These are phyloP conservation scores for Lagenidium giganteum DNA, from an alignment of 352 stramenopile species.

Conservation along the genomic window DNA sequence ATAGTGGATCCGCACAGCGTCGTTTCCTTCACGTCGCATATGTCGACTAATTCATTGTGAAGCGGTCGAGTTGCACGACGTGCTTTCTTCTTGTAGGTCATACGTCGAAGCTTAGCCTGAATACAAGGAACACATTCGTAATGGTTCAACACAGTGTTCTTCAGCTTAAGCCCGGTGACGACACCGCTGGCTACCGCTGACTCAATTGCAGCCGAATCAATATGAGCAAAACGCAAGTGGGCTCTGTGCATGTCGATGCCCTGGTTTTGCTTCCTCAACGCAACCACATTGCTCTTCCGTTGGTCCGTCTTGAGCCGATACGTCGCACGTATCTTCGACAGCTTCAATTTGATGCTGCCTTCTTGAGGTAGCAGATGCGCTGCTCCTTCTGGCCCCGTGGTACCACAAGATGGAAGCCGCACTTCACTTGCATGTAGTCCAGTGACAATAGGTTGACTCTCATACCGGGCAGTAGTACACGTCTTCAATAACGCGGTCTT, in stretches of 20 bases:
- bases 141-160: constrained; percentile 3
- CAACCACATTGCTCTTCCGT: too few relatives aligned
- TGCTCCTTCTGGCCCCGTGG: too few relatives aligned
- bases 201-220: too few relatives aligned
- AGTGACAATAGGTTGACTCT: neutral
- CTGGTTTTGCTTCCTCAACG: too few relatives aligned
- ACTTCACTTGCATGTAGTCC: too few relatives aligned
- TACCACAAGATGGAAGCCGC: too few relatives aligned
- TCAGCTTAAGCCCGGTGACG: constrained; percentile 1
- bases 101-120: constrained; percentile 2
- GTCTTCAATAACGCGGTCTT: neutral
- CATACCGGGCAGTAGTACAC: neutral
- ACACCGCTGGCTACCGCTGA: too few relatives aligned
- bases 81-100: constrained; percentile 5
- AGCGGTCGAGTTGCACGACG: neutral
- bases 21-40: neutral
- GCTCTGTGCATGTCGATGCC: too few relatives aligned
- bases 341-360: neutral
- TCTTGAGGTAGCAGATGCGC: neutral
- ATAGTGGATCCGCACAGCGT: neutral
- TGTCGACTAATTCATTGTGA: neutral
- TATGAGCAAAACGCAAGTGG: too few relatives aligned
- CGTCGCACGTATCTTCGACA: neutral
- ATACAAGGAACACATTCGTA: constrained; percentile 10
- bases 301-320: neutral